A percentile compares a stretch with the other conserved stretches of the same genome.
Evolutionary conservation across 2,329 filamentous ascomycete species (phyloP).

Genomic region (Fonsecaea erecta): DNA sequence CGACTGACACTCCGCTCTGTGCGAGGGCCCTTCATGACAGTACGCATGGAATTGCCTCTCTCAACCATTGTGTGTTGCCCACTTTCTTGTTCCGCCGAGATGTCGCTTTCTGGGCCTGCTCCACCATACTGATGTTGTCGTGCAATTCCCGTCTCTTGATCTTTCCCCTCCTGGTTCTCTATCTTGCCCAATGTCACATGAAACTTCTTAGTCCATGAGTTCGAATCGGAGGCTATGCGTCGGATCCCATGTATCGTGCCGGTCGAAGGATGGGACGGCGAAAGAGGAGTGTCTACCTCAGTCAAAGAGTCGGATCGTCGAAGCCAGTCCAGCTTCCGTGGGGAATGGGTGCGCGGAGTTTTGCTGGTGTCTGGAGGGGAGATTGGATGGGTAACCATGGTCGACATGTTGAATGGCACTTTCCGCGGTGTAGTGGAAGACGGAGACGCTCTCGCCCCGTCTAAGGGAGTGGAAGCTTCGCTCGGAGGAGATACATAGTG

Average conservation of each 20-base stretch:
- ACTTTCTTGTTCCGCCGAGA: slow-evolving; percentile 36
- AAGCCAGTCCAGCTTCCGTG: slow-evolving; percentile 28
- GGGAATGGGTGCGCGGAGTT: slow-evolving; percentile 17
- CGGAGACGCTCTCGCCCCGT: slow-evolving; percentile 18
- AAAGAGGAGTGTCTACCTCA: slow-evolving; percentile 16
- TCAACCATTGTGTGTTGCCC: slow-evolving; percentile 30
- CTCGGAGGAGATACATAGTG: slow-evolving; percentile 61
- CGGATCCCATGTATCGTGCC: slow-evolving; percentile 32
- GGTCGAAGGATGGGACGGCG: slow-evolving; percentile 20
- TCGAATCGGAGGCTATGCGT: slow-evolving; percentile 34
- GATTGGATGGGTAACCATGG: slow-evolving; percentile 28
- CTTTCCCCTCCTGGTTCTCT: slow-evolving; percentile 14
- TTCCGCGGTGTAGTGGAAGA: slow-evolving; percentile 21
- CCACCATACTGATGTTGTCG: slow-evolving; percentile 16
- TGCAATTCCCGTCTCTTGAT: slow-evolving; percentile 12
- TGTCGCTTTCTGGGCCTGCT: slow-evolving; percentile 30
- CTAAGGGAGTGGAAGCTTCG: slow-evolving; percentile 27
- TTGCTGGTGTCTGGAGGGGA: slow-evolving; percentile 30
- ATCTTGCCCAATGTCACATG: slow-evolving; percentile 28
- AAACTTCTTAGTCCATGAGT: slow-evolving; percentile 34
- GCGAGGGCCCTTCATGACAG: slow-evolving; percentile 37
- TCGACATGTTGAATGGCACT: slow-evolving; percentile 28
- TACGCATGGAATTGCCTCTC: slow-evolving; percentile 36
- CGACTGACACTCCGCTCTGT: slow-evolving; percentile 49
- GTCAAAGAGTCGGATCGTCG: slow-evolving; percentile 24